phyloP scores from a whole-genome alignment of 345 rosid genomes.

The Eucalyptus erythrocorys region DNA sequence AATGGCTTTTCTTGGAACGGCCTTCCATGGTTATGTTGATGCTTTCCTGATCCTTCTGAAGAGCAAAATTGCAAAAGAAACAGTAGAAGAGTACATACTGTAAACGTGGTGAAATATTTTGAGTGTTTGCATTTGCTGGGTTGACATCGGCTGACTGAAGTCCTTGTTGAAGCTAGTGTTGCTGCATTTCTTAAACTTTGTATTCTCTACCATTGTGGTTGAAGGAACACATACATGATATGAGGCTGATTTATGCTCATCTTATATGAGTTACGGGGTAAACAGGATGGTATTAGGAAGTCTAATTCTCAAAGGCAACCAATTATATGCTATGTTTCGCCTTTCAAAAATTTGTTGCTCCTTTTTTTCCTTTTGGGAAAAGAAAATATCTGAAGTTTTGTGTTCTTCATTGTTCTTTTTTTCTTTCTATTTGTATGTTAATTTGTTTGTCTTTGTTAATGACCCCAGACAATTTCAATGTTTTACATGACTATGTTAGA shows the following conservation, averaged over 20 bases:
- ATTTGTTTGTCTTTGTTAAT: neutral
- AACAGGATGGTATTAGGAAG: neutral
- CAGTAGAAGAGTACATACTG: neutral
- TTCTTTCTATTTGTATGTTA: neutral
- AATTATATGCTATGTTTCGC: neutral
- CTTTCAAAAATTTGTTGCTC: neutral
- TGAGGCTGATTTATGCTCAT: neutral
- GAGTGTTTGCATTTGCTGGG: neutral
- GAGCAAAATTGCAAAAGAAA: neutral
- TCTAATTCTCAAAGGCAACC: neutral
- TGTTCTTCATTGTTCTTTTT: neutral
- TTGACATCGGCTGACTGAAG: neutral
- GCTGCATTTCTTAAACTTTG: neutral
- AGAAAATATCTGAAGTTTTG: neutral
- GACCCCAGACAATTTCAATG: neutral
- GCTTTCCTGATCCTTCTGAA: neutral
- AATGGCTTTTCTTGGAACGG: neutral
- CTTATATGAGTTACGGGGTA: neutral
- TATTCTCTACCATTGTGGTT: neutral
- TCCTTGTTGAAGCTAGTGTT: neutral
- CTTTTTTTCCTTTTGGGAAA: neutral
- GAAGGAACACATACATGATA: neutral
- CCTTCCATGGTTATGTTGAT: neutral
- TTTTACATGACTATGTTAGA: neutral
- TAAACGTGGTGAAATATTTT: neutral